These are phyloP conservation scores for Plectosphaerella cucumerina DNA, from an alignment of 2,329 filamentous ascomycete species.

Conservation along the genomic window DNA sequence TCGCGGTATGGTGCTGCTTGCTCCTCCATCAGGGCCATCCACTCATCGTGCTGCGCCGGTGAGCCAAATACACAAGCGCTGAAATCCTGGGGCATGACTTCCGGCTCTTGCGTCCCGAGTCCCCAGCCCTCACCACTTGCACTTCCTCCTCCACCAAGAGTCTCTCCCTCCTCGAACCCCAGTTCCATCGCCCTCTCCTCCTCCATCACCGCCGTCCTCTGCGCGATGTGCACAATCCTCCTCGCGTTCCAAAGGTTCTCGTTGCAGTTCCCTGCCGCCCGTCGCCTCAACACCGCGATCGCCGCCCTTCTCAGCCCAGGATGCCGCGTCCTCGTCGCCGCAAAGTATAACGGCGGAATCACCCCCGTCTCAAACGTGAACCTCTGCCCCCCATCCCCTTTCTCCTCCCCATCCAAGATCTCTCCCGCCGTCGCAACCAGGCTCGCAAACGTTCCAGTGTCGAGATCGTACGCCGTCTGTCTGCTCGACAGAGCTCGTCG, in stretches of 20 bases:
- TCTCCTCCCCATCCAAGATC: constrained; percentile 6
- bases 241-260: constrained; percentile 36
- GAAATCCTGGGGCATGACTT: too few relatives aligned
- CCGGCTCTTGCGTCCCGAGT: neutral
- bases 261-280: constrained; percentile 23
- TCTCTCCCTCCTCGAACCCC: neutral
- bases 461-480: constrained; percentile 29
- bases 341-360: constrained; percentile 37
- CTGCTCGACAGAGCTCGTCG: constrained; percentile 20
- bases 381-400: constrained; percentile 5
- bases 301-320: constrained; percentile 34
- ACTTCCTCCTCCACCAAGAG: too few relatives aligned
- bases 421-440: constrained; percentile 27
- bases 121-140: neutral
- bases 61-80: too few relatives aligned
- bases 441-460: constrained; percentile 28
- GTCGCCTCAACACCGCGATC: constrained; percentile 26
- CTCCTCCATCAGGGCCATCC: neutral
- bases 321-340: constrained; percentile 33
- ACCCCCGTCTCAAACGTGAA: constrained; percentile 40
- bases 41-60: neutral
- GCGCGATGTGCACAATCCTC: constrained; percentile 25
- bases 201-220: constrained; percentile 30
- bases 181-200: constrained; percentile 15
- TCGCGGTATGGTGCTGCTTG: neutral